These are phyloP conservation scores for Tirmania nivea DNA, from an alignment of 495 filamentous ascomycete genomes.

Conservation along the genomic window DNA sequence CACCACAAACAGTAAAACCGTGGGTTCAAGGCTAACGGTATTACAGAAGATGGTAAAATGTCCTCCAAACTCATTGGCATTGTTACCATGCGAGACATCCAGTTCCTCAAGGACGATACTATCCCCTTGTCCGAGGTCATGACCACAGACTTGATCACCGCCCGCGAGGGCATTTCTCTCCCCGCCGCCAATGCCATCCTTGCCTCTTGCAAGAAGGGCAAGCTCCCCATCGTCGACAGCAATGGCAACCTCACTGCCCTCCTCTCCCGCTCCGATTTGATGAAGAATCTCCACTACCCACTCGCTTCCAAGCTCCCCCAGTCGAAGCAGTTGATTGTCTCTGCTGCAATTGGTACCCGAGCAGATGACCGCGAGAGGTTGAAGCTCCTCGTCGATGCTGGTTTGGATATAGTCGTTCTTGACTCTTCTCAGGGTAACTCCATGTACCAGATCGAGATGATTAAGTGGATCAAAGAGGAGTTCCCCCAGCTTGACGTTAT, in stretches of 20 bases:
- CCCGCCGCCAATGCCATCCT: conserved; percentile 83
- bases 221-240: conserved; percentile 84
- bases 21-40: too few species aligned
- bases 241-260: conserved; percentile 77
- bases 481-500: conserved; percentile 82
- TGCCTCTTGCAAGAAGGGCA: conserved; percentile 92
- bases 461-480: conserved; percentile 77
- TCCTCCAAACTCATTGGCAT: conserved; percentile 91
- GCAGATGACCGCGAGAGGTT: conserved; percentile 75
- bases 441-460: conserved; percentile 92
- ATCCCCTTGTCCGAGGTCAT: conserved; percentile 76
- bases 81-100: conserved; percentile 90
- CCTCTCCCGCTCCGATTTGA: conserved; percentile 89
- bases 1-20: conserved; percentile 7
- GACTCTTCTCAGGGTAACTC: conserved; percentile 94
- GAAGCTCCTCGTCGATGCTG: conserved; percentile 76
- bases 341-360: conserved; percentile 84
- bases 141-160: conserved; percentile 88
- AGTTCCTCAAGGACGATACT: conserved; percentile 58
- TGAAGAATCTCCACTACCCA: conserved; percentile 96
- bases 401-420: conserved; percentile 83
- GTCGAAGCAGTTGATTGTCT: conserved; percentile 92
- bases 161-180: conserved; percentile 62
- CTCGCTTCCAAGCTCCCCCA: conserved; percentile 89
- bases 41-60: conserved; percentile 67